phyloP scores from a whole-genome alignment of 2,329 filamentous ascomycete species.

The Pseudopithomyces chartarum region DNA sequence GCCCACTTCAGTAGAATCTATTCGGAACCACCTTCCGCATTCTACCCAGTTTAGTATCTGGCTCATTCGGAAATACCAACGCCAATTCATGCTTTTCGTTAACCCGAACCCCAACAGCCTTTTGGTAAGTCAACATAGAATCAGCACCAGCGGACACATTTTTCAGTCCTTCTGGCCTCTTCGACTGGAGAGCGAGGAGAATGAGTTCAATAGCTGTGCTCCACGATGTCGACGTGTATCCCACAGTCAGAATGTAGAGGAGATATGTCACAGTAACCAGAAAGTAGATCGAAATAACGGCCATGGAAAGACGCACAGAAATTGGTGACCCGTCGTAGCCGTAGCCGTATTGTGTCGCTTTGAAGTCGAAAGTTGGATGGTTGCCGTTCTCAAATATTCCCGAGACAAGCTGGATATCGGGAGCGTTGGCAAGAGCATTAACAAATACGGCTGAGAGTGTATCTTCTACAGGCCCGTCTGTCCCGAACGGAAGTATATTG shows the following conservation, averaged over 20 bases:
- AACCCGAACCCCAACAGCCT: slow-evolving; percentile 18
- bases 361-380: not conserved
- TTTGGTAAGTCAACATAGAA: slow-evolving; percentile 14
- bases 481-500: not conserved
- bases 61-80: not conserved
- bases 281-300: slow-evolving; percentile 14
- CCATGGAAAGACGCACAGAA: slow-evolving; percentile 8
- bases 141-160: slow-evolving; percentile 15
- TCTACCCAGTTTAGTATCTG: not conserved
- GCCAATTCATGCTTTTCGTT: not conserved
- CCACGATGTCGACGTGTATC: slow-evolving; percentile 21
- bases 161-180: slow-evolving; percentile 9
- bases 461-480: not conserved
- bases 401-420: not conserved
- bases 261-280: slow-evolving; percentile 11
- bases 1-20: not conserved
- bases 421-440: not conserved
- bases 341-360: slow-evolving; percentile 4
- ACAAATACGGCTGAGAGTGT: not conserved
- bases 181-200: slow-evolving; percentile 20
- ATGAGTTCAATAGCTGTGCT: slow-evolving; percentile 17
- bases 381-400: too few relatives aligned
- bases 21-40: not conserved
- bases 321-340: slow-evolving; percentile 7
- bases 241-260: slow-evolving; percentile 12